Percentiles rank a stretch among this genome's conserved stretches.
phyloP scores from a whole-genome alignment of 352 stramenopile genomes.

The Phytophthora vignae region DNA sequence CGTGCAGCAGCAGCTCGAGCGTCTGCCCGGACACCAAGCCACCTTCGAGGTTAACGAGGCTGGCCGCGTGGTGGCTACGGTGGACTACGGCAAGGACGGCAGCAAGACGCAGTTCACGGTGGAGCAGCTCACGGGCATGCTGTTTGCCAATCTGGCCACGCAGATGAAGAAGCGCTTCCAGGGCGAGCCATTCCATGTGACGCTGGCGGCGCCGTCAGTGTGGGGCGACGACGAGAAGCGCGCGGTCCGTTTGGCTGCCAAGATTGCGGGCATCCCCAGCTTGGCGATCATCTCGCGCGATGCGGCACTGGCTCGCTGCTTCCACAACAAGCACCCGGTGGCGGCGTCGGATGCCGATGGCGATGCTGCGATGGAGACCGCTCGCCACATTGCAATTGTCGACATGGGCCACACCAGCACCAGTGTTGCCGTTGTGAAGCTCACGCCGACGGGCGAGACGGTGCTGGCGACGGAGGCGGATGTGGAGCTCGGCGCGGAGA shows the following conservation, averaged over 20 bases:
- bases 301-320: slow-evolving; percentile 74
- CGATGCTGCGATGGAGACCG: slow-evolving; percentile 33
- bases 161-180: slow-evolving; percentile 72
- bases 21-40: slow-evolving; percentile 59
- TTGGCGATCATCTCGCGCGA: slow-evolving; percentile 63
- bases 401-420: slow-evolving; percentile 90
- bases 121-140: slow-evolving; percentile 81
- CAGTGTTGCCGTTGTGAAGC: slow-evolving; percentile 73
- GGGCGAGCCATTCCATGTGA: slow-evolving; percentile 59
- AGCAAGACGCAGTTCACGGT: slow-evolving; percentile 62
- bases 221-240: slow-evolving; percentile 64
- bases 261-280: slow-evolving; percentile 69
- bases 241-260: slow-evolving; percentile 55
- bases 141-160: slow-evolving; percentile 75
- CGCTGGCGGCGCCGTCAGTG: slow-evolving; percentile 70
- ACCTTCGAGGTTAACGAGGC: slow-evolving; percentile 44
- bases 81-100: slow-evolving; percentile 69
- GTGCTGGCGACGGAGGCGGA: slow-evolving; percentile 66
- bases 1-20: slow-evolving; percentile 50
- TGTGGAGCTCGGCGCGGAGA: slow-evolving; percentile 71
- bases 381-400: slow-evolving; percentile 81
- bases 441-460: slow-evolving; percentile 66
- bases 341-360: slow-evolving; percentile 20
- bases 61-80: slow-evolving; percentile 51
- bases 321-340: slow-evolving; percentile 86